A percentile compares a stretch with the other conserved stretches of the same genome.
phyloP scores from a whole-genome alignment of 768 basidiomycete species.

The Phlegmacium glaucopus region DNA sequence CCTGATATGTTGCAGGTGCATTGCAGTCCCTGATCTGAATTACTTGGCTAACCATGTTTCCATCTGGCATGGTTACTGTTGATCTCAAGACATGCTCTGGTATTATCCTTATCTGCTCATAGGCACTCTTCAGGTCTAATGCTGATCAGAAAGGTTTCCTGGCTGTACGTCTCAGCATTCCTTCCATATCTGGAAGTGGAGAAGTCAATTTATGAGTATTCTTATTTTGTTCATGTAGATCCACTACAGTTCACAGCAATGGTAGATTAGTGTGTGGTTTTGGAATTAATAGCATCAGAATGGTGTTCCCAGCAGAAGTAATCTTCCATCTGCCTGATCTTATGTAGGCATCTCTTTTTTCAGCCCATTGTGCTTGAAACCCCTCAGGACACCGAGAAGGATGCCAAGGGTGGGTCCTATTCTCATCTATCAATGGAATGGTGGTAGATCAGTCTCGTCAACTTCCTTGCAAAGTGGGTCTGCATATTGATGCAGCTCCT shows the following conservation, averaged over 20 bases:
- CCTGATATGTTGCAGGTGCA: conserved; percentile 38
- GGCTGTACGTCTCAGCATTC: conserved; percentile 30
- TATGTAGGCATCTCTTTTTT: conserved; percentile 26
- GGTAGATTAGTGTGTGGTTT: conserved; percentile 20
- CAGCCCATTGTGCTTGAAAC: conserved; percentile 24
- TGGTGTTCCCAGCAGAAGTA: conserved; percentile 30
- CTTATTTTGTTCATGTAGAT: conserved; percentile 31
- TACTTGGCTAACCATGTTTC: conserved; percentile 38
- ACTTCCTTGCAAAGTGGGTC: conserved; percentile 15
- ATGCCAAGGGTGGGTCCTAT: conserved; percentile 28
- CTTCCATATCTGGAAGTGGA: conserved; percentile 39
- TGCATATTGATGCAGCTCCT: too few relatives aligned
- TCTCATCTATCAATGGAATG: conserved; percentile 36
- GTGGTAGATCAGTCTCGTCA: conserved; percentile 28
- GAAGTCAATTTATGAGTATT: conserved; percentile 36
- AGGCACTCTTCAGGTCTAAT: conserved; percentile 37
- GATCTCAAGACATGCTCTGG: conserved; percentile 21
- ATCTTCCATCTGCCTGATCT: conserved; percentile 27
- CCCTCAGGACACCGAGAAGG: conserved; percentile 36
- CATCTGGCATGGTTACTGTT: conserved; percentile 33
- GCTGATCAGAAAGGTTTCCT: conserved; percentile 23
- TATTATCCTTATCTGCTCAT: conserved; percentile 35
- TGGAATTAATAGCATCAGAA: conserved; percentile 33
- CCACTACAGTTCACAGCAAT: conserved; percentile 29
- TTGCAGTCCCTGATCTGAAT: conserved; percentile 29